Conservation (phyloP, 768 basidiomycete species). For the Xerocomellus chrysenteron region DNA sequence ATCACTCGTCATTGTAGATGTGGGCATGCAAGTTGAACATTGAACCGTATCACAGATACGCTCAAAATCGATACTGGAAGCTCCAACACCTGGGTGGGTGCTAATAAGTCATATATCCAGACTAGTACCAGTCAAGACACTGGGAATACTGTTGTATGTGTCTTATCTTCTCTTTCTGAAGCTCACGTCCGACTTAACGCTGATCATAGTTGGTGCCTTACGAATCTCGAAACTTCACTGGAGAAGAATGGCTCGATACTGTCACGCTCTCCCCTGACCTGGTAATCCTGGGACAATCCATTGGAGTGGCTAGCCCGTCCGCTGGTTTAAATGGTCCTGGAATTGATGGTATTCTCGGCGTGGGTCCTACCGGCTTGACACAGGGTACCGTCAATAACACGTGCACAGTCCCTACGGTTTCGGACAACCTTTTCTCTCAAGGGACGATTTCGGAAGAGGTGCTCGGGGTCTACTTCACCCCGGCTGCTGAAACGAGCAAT, state of each 20-base stretch:
- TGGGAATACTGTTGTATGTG: conserved; percentile 18
- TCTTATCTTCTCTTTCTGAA: not conserved
- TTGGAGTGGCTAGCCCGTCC: conserved; percentile 4
- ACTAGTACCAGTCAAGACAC: conserved; percentile 14
- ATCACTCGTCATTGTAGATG: not conserved
- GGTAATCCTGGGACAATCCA: conserved; percentile 29
- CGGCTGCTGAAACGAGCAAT: not conserved
- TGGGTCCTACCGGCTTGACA: conserved; percentile 36
- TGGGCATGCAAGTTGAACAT: not conserved
- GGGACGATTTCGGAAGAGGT: conserved; percentile 12
- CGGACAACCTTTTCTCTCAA: conserved; percentile 34
- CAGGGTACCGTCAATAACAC: conserved; percentile 16
- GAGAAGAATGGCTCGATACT: conserved; percentile 19
- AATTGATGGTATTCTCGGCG: conserved; percentile 37
- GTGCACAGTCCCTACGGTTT: conserved; percentile 32
- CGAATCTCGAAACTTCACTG: not conserved
- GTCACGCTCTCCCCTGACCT: conserved; percentile 8
- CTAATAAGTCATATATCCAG: conserved; percentile 10
- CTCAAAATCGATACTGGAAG: conserved; percentile 19
- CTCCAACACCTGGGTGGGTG: conserved; percentile 27
- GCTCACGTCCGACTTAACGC: not conserved
- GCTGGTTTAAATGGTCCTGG: too few species aligned
- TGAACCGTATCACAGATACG: conserved; percentile 13
- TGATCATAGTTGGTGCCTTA: not conserved
- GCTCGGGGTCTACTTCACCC: too few species aligned